These are phyloP conservation scores for Ophiocordyceps camponoti-floridani DNA, from an alignment of 2,329 filamentous ascomycete species.

Conservation along the genomic window DNA sequence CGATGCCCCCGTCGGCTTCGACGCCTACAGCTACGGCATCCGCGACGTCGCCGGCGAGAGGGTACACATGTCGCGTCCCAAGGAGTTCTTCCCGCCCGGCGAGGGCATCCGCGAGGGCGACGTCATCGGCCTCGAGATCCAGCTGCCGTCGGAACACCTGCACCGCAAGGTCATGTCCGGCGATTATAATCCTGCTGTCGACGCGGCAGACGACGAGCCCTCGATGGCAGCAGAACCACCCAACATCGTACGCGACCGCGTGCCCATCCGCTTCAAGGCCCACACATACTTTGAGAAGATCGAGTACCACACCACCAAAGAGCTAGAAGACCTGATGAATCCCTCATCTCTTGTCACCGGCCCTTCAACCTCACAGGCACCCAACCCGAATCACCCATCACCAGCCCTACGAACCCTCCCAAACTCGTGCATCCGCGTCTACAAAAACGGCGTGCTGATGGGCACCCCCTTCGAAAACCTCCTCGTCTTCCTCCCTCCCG, in stretches of 20 bases:
- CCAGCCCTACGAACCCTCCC: constrained; percentile 74
- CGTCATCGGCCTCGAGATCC: constrained; percentile 85
- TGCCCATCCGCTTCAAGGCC: constrained; percentile 84
- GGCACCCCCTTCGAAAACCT: constrained; percentile 80
- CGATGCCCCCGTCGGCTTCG: constrained; percentile 71
- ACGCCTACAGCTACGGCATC: constrained; percentile 86
- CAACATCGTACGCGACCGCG: constrained; percentile 86
- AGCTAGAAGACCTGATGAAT: constrained; percentile 72
- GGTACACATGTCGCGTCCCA: constrained; percentile 84
- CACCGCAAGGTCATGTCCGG: constrained; percentile 81
- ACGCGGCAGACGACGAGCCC: constrained; percentile 41
- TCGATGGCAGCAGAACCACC: constrained; percentile 36
- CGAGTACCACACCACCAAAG: constrained; percentile 74
- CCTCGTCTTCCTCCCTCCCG: constrained; percentile 78
- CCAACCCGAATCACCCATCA: constrained; percentile 53
- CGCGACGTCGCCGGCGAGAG: constrained; percentile 82
- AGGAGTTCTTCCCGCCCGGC: constrained; percentile 65
- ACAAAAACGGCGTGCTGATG: constrained; percentile 78
- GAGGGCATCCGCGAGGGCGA: constrained; percentile 77
- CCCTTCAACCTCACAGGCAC: constrained; percentile 34
- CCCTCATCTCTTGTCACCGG: constrained; percentile 32
- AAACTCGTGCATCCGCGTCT: constrained; percentile 69
- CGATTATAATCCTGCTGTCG: constrained; percentile 72
- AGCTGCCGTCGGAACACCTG: constrained; percentile 65
- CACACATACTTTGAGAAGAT: constrained; percentile 90